Evolutionary conservation across 2,329 filamentous ascomycete genomes (phyloP), one percentile per base, ranked within the genome.

Genomic region (Alternaria angustiovoidea): DNA sequence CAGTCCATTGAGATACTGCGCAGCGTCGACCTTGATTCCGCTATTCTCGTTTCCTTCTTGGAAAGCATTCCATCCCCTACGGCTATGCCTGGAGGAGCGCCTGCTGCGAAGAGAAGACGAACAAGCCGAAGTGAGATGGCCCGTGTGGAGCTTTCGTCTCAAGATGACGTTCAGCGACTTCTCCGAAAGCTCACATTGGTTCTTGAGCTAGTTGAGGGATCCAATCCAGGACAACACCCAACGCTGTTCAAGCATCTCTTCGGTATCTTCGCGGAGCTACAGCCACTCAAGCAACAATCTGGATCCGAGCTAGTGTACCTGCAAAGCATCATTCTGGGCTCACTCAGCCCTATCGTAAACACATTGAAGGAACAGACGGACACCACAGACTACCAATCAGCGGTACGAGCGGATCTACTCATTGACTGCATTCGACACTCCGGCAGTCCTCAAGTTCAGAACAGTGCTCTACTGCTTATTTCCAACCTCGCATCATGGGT

Each of bases 371-470:
- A 71, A 39, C 69, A 75, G 48, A 69, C 75, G 6, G 75, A 81
- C 30, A 81, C 90, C 41, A 86, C 87, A 59, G 89, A 96, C 57
- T 92, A 96, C 75, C 88, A 88, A 46, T 90, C 91, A 2, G 89
- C 89, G 38, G 91, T 97, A 39, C 89, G 96, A 58, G 92, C 93
- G 3, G 95, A 99, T 76, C 81, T 98, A 46, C 88, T 99, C 55
- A 93, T 98, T 49, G 94, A 96, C 74, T 97, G 94, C 81, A 91
- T 99, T 44, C 91, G 96, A 73, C 94, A 92, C 63, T 96, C 94
- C 0, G 88, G 92, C 26, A 97, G 91, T 76, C 93, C 94, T 0
- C 93, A 97, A 65, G 93, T 99, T 7, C 96, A 98, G 75, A 97
- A 96, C 74, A 89, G 91, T 6, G 94, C 95, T 4, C 84, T 99